These are phyloP conservation scores for Russula brevipes DNA, from an alignment of 768 basidiomycete genomes.

Conservation along the genomic window DNA sequence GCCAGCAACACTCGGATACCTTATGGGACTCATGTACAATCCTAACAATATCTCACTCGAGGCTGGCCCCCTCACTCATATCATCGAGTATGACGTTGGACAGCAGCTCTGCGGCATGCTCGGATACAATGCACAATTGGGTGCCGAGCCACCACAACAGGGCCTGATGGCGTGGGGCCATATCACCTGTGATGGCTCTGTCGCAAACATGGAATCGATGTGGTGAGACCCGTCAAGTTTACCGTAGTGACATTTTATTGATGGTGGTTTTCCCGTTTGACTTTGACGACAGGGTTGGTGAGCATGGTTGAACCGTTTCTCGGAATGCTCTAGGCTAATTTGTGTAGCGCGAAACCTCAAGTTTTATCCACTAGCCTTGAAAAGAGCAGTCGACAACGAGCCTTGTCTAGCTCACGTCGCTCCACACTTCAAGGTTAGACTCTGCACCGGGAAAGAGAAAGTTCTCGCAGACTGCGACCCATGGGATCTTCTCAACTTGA, in stretches of 20 bases:
- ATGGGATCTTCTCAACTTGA: slow-evolving; percentile 44
- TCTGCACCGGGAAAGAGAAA: slow-evolving; percentile 28
- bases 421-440: slow-evolving; percentile 31
- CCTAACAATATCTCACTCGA: slow-evolving; percentile 44
- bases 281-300: slow-evolving; percentile 14
- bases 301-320: slow-evolving; percentile 1
- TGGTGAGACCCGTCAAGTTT: slow-evolving; percentile 32
- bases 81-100: slow-evolving; percentile 38
- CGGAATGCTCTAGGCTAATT: not conserved
- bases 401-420: slow-evolving; percentile 33
- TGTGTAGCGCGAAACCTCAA: slow-evolving; percentile 43
- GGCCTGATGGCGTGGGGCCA: slow-evolving; percentile 37
- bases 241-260: not conserved
- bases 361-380: slow-evolving; percentile 41
- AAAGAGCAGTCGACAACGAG: slow-evolving; percentile 24
- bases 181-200: slow-evolving; percentile 40
- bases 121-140: slow-evolving; percentile 31
- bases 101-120: slow-evolving; percentile 39
- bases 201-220: slow-evolving; percentile 46
- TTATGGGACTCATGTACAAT: slow-evolving; percentile 33
- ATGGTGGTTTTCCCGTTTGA: not conserved
- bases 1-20: slow-evolving; percentile 28
- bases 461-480: slow-evolving; percentile 31
- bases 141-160: not conserved
- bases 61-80: slow-evolving; percentile 38